phyloP scores from a whole-genome alignment of 2,329 filamentous ascomycete genomes.

The Fusarium algeriense region DNA sequence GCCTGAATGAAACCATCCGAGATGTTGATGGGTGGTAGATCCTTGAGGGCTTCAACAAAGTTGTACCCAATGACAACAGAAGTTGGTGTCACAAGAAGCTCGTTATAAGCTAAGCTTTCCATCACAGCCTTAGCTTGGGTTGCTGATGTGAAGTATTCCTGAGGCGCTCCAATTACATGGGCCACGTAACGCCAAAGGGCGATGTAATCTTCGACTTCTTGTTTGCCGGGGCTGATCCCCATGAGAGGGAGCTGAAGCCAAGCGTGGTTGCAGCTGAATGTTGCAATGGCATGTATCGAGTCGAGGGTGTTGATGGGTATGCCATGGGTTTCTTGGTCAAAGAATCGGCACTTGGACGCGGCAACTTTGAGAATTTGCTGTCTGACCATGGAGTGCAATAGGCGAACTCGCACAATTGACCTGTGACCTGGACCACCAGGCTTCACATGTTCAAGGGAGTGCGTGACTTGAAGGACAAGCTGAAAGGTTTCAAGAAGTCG shows the following conservation, averaged over 20 bases:
- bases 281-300: conserved; percentile 71
- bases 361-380: conserved; percentile 71
- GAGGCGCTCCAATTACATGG: conserved; percentile 48
- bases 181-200: conserved; percentile 63
- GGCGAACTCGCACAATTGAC: conserved; percentile 72
- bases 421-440: conserved; percentile 72
- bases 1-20: conserved; percentile 43
- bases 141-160: conserved; percentile 43
- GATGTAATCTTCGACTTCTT: conserved; percentile 72
- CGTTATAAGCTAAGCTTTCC: conserved; percentile 52
- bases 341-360: conserved; percentile 65
- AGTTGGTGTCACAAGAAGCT: conserved; percentile 51
- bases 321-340: conserved; percentile 67
- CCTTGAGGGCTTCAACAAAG: conserved; percentile 54
- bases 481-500: conserved; percentile 64
- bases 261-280: conserved; percentile 72
- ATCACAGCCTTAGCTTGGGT: conserved; percentile 49
- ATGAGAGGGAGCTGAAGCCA: conserved; percentile 73
- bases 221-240: conserved; percentile 68
- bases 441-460: conserved; percentile 67
- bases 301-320: conserved; percentile 75
- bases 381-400: conserved; percentile 74
- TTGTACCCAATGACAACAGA: conserved; percentile 54
- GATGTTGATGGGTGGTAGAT: conserved; percentile 53
- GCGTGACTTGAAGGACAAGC: conserved; percentile 68